Evolutionary conservation across 1,139 yeast species (phyloP), one percentile per base, ranked within the genome.

Genomic region (Geotrichum europaeum): DNA sequence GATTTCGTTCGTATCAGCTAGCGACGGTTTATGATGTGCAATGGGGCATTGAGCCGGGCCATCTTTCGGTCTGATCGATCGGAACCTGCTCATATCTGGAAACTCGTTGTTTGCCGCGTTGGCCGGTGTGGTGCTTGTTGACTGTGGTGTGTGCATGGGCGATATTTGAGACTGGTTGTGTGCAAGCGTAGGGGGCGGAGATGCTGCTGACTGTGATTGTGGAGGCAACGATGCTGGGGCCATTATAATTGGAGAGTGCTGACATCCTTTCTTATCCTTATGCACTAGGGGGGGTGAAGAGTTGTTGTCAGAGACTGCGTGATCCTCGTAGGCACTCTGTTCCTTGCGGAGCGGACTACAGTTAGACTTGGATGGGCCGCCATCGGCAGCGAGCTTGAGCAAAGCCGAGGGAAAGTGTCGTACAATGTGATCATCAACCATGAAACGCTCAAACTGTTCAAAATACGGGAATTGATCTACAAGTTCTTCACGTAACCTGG

Each of bases 381-480:
- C 60, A 20, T 58, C 60, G 2, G 60, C 57, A 6, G 60, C 56
- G n/a, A 53, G 54, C 40, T 58, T 58, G 30, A 54, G 22, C 12
- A 53, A 22, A 25, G 55, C 55, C 25, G 30, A 24, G 24, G 57
- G 55, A 40, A 54, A 49, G 24, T 49, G 60, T 32, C 58, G 22
- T 1, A 58, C 60, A 30, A 58, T 58, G 34, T 58, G 60, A 43
- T 58, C 60, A 32, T 54, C 59, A 13, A 55, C 57, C 62, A 60
- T 58, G 52, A 60, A 49, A 15, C 55, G 49, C 9, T 60, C 63
- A 51, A 60, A 60, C 34, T 60, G 59, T 25, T 49, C 25, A 53
- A 58, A 60, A 47, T 60, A 60, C 3, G 63, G 63, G 45, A 60
- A 60, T 49, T 55, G 59, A 50, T 60, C 63, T 7, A 58, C 24